Percentiles rank a stretch among this genome's conserved stretches.
Conservation (phyloP, 2,329 filamentous ascomycete genomes). For the Tolypocladium tropicale region DNA sequence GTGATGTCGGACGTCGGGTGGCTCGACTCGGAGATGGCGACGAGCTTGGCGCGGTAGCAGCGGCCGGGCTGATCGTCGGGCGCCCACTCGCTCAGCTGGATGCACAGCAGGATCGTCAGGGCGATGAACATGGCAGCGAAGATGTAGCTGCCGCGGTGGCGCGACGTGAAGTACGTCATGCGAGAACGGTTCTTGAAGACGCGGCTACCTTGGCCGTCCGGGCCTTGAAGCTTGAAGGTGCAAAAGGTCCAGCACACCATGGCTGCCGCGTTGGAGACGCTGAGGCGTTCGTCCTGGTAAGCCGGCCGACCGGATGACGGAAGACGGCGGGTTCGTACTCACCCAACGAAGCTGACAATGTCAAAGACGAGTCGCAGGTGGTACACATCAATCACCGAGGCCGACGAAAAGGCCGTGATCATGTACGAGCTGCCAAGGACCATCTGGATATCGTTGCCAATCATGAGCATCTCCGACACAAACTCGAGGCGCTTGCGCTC, state of each 20-base stretch:
- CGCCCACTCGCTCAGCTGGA: neutral
- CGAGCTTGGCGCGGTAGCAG: neutral
- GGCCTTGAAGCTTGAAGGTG: neutral
- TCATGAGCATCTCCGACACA: constrained; percentile 21
- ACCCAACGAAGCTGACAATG: neutral
- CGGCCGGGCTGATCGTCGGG: neutral
- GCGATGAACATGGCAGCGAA: neutral
- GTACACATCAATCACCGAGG: constrained; percentile 16
- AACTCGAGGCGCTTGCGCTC: constrained; percentile 19
- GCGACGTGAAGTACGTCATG: neutral
- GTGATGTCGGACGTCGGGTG: neutral
- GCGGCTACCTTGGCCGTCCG: neutral
- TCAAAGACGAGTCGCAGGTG: constrained; percentile 19
- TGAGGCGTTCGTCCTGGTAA: neutral
- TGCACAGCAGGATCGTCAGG: neutral
- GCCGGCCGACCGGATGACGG: neutral
- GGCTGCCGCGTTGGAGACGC: neutral
- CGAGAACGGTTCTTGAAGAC: neutral
- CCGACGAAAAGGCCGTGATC: constrained; percentile 15
- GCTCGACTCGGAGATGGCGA: neutral
- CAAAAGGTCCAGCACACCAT: neutral
- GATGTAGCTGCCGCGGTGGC: neutral
- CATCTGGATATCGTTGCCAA: constrained; percentile 22
- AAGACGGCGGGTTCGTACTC: neutral
- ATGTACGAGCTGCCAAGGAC: constrained; percentile 20